Conservation (phyloP, 1,284 basidiomycete species). For the Phylloporus sp. region DNA sequence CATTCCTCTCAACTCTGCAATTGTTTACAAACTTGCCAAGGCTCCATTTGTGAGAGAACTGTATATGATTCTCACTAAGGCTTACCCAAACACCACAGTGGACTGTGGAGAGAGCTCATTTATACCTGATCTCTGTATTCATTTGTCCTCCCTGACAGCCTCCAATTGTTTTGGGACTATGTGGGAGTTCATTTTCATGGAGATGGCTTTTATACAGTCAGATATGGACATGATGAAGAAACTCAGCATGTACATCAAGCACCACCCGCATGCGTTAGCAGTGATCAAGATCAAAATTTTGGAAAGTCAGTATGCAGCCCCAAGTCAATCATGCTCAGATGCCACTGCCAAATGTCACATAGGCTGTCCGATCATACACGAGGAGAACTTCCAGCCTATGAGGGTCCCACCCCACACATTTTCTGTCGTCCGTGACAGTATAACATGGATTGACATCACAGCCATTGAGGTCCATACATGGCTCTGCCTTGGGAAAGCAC, state of each 20-base stretch:
- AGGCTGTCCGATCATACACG: neutral
- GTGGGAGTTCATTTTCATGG: neutral
- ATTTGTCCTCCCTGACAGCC: too few species aligned
- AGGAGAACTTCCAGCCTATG: neutral
- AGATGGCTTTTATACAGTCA: neutral
- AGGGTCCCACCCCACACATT: too few species aligned
- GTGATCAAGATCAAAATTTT: neutral
- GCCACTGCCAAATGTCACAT: neutral
- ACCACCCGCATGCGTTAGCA: neutral
- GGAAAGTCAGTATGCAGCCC: neutral
- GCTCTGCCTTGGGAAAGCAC: neutral
- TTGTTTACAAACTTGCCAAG: too few species aligned
- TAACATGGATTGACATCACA: neutral
- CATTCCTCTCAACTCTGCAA: too few species aligned
- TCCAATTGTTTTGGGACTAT: too few species aligned
- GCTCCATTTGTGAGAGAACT: too few species aligned
- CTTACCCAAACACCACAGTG: too few species aligned
- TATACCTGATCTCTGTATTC: too few species aligned
- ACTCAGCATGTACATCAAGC: neutral
- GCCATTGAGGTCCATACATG: neutral
- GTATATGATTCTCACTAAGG: too few species aligned
- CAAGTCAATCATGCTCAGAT: neutral
- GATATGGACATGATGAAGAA: neutral
- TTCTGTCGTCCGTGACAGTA: neutral
- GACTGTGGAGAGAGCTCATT: too few species aligned